Conservation (phyloP, 1,284 basidiomycete genomes). For the Ganoderma resinaceum region DNA sequence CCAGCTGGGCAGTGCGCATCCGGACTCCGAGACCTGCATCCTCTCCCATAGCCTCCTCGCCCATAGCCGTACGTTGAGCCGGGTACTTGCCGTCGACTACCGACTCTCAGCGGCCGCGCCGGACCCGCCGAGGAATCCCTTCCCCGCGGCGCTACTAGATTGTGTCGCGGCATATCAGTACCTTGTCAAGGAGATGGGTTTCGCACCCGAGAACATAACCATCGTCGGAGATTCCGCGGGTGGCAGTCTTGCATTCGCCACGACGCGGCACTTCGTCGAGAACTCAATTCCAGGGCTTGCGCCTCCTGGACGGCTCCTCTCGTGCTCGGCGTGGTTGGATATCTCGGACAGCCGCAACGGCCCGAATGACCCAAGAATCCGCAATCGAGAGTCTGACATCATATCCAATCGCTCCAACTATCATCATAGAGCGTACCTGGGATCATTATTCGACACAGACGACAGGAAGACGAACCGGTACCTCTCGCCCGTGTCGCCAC, state of each 20-base stretch:
- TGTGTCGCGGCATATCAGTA: conserved; percentile 47
- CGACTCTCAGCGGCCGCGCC: conserved; percentile 35
- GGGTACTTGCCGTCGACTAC: conserved; percentile 46
- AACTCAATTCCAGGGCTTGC: conserved; percentile 28
- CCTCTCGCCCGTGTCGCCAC: conserved; percentile 45
- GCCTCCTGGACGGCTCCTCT: conserved; percentile 45
- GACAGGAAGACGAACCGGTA: conserved; percentile 29
- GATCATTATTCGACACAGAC: conserved; percentile 32
- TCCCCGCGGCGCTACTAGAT: conserved; percentile 55
- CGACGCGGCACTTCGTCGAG: conserved; percentile 51
- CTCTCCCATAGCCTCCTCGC: conserved; percentile 35
- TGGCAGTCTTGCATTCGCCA: conserved; percentile 70
- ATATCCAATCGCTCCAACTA: conserved; percentile 23
- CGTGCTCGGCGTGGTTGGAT: conserved; percentile 51
- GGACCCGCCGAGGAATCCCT: conserved; percentile 38
- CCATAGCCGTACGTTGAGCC: conserved; percentile 26
- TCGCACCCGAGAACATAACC: conserved; percentile 53
- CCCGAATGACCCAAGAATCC: conserved; percentile 26
- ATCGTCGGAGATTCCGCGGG: conserved; percentile 78
- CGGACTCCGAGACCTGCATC: conserved; percentile 14
- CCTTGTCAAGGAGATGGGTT: conserved; percentile 45
- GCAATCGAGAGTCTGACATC: conserved; percentile 30
- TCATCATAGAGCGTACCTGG: conserved; percentile 29
- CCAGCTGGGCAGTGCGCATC: conserved; percentile 28
- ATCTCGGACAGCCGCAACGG: conserved; percentile 34